Base-by-base conservation (phyloP, 2,329 filamentous ascomycete genomes). In the Aspergillus floridensis region DNA sequence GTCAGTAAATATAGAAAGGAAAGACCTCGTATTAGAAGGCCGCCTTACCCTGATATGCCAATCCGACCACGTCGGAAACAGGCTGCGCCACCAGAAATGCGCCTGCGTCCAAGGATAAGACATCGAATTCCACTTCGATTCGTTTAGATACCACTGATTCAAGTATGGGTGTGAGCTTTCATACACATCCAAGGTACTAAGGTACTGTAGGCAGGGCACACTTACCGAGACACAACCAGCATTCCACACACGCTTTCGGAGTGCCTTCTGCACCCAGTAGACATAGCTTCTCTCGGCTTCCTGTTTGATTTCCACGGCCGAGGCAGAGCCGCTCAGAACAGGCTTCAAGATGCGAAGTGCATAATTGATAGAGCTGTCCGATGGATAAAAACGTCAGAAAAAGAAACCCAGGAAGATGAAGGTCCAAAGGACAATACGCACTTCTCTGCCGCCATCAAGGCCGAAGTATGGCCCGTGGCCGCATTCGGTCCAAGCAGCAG, bases 401-500 rank as follows among this genome's bases (percentile, higher is more conserved):
- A 8, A 8, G 0, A 10, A 29, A 29, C 7, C 7, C 0, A 8
- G 2, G 26, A 29, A 29, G 26, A 29, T 29, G 26, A 29, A 32
- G 16, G 14, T 53, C 16, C 19, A 24, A 35, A 31, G 35, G 32
- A 14, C 11, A 19, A 3, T 7, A n/a, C 26, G 53, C 58, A 70
- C 66, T 88, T 88, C 63, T 88, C 86, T 14, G 78, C 76, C 0
- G 85, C 82, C 69, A 87, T 79, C 58, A 87, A 76, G 4, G 85
- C 82, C 2, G 81, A 84, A 0, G 80, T 83, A 70, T 73, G 70
- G 1, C 72, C 72, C 0, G 71, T 66, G 1, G 66, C 71, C 5
- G 70, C 56, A 60, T 74, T 74, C 0, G 73, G 72, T 2, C 73
- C 73, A 0, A 70, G 59, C 0, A 72, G 61, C 58, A 74, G 65